Evolutionary conservation across 73 alveolate genomes (phyloP), one percentile per base, ranked within the genome.

Genomic region (Stentor coeruleus): DNA sequence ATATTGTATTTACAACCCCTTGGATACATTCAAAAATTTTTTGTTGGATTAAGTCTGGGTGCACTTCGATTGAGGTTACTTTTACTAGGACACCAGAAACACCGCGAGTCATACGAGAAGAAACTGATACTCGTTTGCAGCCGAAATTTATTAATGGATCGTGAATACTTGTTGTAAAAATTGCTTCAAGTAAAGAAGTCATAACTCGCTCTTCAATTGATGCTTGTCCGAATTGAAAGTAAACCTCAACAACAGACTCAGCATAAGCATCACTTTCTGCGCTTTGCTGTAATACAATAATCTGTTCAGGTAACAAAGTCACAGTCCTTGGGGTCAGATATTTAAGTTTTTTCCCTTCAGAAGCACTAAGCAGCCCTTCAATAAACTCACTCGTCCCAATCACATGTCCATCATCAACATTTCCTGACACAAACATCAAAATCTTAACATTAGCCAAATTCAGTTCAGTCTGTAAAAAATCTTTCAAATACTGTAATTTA

Each of bases 131-230:
- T 3, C 87, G 87, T 79, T 92, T 92, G 49, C 97, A 97, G 26
- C 90, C 86, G 49, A 87, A 39, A 76, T 94, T 93, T 76, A 97
- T 88, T 60, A 94, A 81, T 81, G 85, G 84, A 74, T 92, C 88
- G 73, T 80, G 90, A 38, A 90, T 85, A 60, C 90, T 90, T 83
- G 87, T 96, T 59, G 91, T 86, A 79, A 94, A 81, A 59, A 66
- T 66, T 33, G 11, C n/a, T 66, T 66, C 79, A 20, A 33, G 14
- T 20, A 66, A 33, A 33, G 79, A 26, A 11, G 79, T 2, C 1
- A 66, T 0, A 11, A 31, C 79, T 2, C 79, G n/a, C 37, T 66
- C 79, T 66, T 66, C 79, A 66, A 66, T 2, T 0, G 79, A 20
- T 28, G 79, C 36, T 33, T 20, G n/a, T 31, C 79, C 79, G 37